Base-by-base conservation (phyloP, 768 basidiomycete species). In the Amanita rimosa region DNA sequence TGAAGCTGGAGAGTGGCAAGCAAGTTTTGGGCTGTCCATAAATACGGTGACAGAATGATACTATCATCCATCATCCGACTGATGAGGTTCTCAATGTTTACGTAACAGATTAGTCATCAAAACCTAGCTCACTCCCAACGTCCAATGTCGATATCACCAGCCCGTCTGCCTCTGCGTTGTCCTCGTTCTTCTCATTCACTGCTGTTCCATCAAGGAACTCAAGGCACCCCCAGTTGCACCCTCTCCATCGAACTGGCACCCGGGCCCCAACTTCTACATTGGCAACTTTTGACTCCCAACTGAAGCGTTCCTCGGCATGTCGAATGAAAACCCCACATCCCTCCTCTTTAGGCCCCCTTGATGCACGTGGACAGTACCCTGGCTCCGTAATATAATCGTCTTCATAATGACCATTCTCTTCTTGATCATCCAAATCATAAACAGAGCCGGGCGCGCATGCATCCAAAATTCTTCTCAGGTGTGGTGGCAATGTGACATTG, bases 201-300 rank as follows among this genome's bases (percentile, higher is more conserved):
- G 4, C 10, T 33, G 26, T 10, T 31, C 24, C 38, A 9, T 56
- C 72, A 55, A 88, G 61, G 56, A 81, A 86, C 27, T 71, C 70
- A 48, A 89, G 58, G 60, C 85, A 88, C 0, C 78, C 78, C 43
- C 50, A 54, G n/a, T 64, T 58, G 60, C 85, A 89, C 0, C 85
- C 85, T 24, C 82, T 65, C 84, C 85, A 88, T 45, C 68, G 61
- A 26, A 87, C 52, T 17, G 83, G 80, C 4, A 82, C 79, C 10
- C 57, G 54, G 6, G 70, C 77, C 16, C 78, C 76, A 0, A 82
- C 64, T n/a, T 64, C 59, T 19, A 70, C 66, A 5, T 76, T 75
- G 0, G 75, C 79, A 22, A 84, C 63, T 10, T 50, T 62, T 6
- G 58, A 64, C 57, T 81, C 81, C 85, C 85, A 88, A 3, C 79